These are phyloP conservation scores for Sesbania bispinosa DNA, from an alignment of 306 rosid genomes.

Conservation along the genomic window DNA sequence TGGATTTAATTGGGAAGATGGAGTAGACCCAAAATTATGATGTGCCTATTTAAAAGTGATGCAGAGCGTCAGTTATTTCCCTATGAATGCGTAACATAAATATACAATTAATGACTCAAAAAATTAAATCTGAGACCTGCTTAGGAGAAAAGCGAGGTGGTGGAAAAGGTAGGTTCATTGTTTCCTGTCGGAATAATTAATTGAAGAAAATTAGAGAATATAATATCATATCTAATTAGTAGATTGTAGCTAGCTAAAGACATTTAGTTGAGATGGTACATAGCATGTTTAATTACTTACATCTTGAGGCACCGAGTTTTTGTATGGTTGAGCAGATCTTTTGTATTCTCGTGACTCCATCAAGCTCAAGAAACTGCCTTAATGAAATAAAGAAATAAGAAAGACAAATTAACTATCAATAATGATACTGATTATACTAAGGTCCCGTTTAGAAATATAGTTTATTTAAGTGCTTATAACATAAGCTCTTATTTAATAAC, in stretches of 20 bases:
- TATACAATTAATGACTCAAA: too few species aligned
- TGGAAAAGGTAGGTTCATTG: not conserved
- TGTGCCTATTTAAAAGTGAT: constrained; percentile 26
- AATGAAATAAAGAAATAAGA: too few species aligned
- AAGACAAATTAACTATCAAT: too few species aligned
- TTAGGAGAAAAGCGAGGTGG: not conserved
- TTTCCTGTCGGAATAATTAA: too few species aligned
- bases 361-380: not conserved
- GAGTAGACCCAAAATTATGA: not conserved
- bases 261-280: not conserved
- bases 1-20: not conserved
- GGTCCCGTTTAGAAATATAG: too few species aligned
- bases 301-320: not conserved
- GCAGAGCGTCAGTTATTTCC: not conserved
- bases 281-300: constrained; percentile 19
- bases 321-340: not conserved
- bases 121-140: constrained; percentile 18
- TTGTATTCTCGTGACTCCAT: constrained; percentile 16
- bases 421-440: too few species aligned
- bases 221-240: not conserved
- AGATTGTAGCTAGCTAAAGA: not conserved
- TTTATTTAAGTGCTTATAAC: too few species aligned
- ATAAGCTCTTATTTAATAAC: too few species aligned
- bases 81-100: too few species aligned
- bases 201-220: not conserved